Percentiles rank a stretch among this genome's conserved stretches.
Evolutionary conservation across 2,329 filamentous ascomycete genomes (phyloP).

Genomic region (Boeremia exigua): DNA sequence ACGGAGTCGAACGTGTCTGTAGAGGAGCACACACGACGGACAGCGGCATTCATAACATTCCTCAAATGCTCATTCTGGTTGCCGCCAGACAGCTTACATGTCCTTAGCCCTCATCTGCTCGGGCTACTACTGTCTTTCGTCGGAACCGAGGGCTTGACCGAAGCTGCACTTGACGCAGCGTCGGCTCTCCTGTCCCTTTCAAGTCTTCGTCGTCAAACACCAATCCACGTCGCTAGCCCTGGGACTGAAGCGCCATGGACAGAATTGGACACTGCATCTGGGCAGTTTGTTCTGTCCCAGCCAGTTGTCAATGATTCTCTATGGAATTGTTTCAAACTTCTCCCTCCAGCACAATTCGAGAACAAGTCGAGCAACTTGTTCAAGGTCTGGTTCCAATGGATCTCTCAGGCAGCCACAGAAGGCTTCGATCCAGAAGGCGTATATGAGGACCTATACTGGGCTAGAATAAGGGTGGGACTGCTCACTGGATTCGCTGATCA

Average conservation of each 20-base stretch:
- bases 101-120: slow-evolving; percentile 24
- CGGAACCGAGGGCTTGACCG: slow-evolving; percentile 28
- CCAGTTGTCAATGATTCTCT: slow-evolving; percentile 30
- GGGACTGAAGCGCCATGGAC: slow-evolving; percentile 6
- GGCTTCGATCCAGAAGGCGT: slow-evolving; percentile 31
- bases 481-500: slow-evolving; percentile 53
- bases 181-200: slow-evolving; percentile 36
- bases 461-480: slow-evolving; percentile 46
- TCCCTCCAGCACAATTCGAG: slow-evolving; percentile 27
- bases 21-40: slow-evolving; percentile 14
- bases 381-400: slow-evolving; percentile 48
- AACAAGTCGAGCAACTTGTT: slow-evolving; percentile 33
- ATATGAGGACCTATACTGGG: slow-evolving; percentile 49
- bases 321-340: slow-evolving; percentile 28
- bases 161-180: slow-evolving; percentile 31
- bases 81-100: slow-evolving; percentile 24
- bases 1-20: background rate
- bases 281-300: slow-evolving; percentile 4
- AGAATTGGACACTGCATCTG: background rate
- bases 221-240: slow-evolving; percentile 12
- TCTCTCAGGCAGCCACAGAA: slow-evolving; percentile 26
- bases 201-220: slow-evolving; percentile 1
- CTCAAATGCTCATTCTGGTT: slow-evolving; percentile 44
- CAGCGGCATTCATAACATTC: slow-evolving; percentile 32
- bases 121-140: slow-evolving; percentile 28